A percentile compares a stretch with the other conserved stretches of the same genome.
Evolutionary conservation across 2,329 filamentous ascomycete species (phyloP).

Genomic region (Ophiostoma tasmaniense): DNA sequence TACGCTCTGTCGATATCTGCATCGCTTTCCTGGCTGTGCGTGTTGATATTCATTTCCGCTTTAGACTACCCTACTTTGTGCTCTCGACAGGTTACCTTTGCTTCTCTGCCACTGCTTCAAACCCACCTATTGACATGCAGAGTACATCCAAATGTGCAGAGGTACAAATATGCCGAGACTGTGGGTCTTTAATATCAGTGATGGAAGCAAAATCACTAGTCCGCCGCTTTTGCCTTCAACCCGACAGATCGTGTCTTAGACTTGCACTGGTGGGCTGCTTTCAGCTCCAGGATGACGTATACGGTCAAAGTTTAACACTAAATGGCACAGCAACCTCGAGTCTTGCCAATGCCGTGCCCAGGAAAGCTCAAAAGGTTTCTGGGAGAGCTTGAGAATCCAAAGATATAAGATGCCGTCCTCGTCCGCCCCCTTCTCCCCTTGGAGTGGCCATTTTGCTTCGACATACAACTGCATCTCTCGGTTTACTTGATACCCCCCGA

Average conservation of each 20-base stretch:
- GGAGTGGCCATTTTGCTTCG: background rate
- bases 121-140: background rate
- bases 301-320: background rate
- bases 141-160: background rate
- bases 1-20: background rate
- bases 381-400: background rate
- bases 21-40: background rate
- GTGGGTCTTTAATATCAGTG: background rate
- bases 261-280: background rate
- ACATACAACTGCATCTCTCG: background rate
- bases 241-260: conserved; percentile 4
- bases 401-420: conserved; percentile 1
- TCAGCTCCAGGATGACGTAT: conserved; percentile 4
- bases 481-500: conserved; percentile 7
- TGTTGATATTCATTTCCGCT: background rate
- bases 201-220: background rate
- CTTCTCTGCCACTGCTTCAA: background rate
- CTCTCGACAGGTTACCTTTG: background rate
- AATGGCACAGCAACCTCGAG: background rate
- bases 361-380: background rate
- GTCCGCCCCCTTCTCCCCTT: background rate
- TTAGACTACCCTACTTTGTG: background rate
- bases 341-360: background rate
- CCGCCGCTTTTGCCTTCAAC: background rate
- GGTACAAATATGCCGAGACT: background rate